Evolutionary conservation across 257 asterid species (phyloP).

Genomic region (Nicotiana noctiflora): DNA sequence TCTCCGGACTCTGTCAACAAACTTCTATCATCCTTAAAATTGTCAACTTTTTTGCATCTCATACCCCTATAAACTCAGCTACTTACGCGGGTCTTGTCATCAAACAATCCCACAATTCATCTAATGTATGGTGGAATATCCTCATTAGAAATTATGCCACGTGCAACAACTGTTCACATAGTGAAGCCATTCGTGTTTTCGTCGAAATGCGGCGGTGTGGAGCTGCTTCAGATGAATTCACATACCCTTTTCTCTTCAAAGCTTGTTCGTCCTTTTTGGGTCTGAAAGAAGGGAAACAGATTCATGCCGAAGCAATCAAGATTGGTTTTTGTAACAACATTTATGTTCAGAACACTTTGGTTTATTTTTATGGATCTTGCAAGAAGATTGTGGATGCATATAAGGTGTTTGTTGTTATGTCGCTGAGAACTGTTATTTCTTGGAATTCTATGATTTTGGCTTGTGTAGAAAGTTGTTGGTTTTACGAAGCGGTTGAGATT

Average conservation of each 20-base stretch:
- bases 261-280: constrained; percentile 49
- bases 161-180: constrained; percentile 18
- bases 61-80: constrained; percentile 11
- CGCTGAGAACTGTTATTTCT: constrained; percentile 42
- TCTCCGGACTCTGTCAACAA: constrained; percentile 24
- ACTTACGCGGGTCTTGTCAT: constrained; percentile 25
- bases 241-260: constrained; percentile 61
- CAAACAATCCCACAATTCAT: constrained; percentile 13
- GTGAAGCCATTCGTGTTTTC: constrained; percentile 37
- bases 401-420: constrained; percentile 63
- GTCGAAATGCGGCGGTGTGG: constrained; percentile 47
- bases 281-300: constrained; percentile 48
- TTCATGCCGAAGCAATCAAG: constrained; percentile 61
- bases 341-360: constrained; percentile 57
- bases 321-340: constrained; percentile 41
- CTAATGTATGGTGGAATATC: constrained; percentile 33
- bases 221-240: constrained; percentile 45
- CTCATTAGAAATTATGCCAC: constrained; percentile 46
- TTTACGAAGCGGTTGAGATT: constrained; percentile 31
- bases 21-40: constrained; percentile 22
- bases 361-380: constrained; percentile 53
- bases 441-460: constrained; percentile 79
- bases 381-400: constrained; percentile 40
- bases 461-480: constrained; percentile 40
- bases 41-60: constrained; percentile 32